Percentiles rank a stretch among this genome's conserved stretches.
phyloP scores from a whole-genome alignment of 345 rosid genomes.

The Acer saccharum region DNA sequence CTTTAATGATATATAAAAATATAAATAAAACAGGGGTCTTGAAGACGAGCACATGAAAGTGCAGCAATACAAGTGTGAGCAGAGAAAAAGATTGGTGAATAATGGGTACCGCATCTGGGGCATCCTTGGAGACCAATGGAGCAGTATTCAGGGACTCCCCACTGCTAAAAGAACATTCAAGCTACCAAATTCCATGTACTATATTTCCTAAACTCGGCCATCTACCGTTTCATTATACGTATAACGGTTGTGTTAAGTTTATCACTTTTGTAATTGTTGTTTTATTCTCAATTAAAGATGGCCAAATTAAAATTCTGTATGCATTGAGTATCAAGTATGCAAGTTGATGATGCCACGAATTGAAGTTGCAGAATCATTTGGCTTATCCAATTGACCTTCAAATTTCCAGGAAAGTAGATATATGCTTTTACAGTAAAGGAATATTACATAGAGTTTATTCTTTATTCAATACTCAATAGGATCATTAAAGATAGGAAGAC shows the following conservation, averaged over 20 bases:
- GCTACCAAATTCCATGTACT: constrained; percentile 85
- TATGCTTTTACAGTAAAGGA: not conserved
- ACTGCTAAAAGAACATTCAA: constrained; percentile 74
- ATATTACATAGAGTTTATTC: constrained; percentile 4
- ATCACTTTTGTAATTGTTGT: not conserved
- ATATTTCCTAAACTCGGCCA: constrained; percentile 29
- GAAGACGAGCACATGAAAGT: constrained; percentile 62
- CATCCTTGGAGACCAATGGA: constrained; percentile 80
- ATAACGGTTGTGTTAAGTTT: no score
- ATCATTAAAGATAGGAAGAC: not conserved
- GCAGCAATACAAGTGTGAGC: constrained; percentile 63
- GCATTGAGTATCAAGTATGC: not conserved
- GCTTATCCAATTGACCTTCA: not conserved
- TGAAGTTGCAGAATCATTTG: not conserved
- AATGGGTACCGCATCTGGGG: constrained; percentile 85
- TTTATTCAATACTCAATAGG: not conserved
- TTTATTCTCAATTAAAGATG: not conserved
- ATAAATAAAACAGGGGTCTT: constrained; percentile 53
- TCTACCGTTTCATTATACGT: not conserved
- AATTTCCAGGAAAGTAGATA: not conserved
- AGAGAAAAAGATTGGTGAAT: constrained; percentile 45
- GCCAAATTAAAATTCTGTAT: not conserved
- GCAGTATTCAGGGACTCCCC: constrained; percentile 72
- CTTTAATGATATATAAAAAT: not conserved
- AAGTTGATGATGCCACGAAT: constrained; percentile 2